Conservation (phyloP, 768 basidiomycete genomes). For the Mycena galopus region DNA sequence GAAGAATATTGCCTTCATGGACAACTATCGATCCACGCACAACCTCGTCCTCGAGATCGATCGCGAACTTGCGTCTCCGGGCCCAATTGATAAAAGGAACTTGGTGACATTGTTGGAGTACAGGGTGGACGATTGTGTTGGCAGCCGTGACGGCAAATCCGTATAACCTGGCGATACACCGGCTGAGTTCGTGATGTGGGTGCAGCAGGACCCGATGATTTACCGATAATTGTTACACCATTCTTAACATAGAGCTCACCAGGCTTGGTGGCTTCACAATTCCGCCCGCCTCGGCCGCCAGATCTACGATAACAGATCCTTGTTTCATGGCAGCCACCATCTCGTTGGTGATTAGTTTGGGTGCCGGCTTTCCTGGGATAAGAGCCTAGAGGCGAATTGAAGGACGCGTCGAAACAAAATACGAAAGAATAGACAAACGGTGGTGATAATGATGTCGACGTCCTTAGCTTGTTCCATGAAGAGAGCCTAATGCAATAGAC, state of each 20-base stretch:
- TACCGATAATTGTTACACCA: slow-evolving; percentile 89
- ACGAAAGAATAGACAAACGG: slow-evolving; percentile 57
- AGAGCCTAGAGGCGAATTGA: slow-evolving; percentile 64
- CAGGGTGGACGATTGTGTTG: slow-evolving; percentile 89
- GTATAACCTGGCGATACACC: slow-evolving; percentile 71
- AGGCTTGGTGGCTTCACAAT: slow-evolving; percentile 85
- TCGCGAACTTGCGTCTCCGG: slow-evolving; percentile 66
- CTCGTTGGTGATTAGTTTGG: slow-evolving; percentile 85
- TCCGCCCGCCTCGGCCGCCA: slow-evolving; percentile 94
- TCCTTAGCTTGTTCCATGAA: slow-evolving; percentile 92
- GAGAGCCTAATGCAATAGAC: slow-evolving; percentile 57
- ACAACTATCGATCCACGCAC: slow-evolving; percentile 84
- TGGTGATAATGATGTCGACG: slow-evolving; percentile 91
- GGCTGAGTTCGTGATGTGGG: neutral
- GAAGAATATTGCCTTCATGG: slow-evolving; percentile 75
- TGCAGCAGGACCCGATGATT: neutral
- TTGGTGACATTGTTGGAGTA: slow-evolving; percentile 95
- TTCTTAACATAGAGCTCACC: slow-evolving; percentile 77
- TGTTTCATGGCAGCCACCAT: slow-evolving; percentile 95
- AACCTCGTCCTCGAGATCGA: slow-evolving; percentile 88
- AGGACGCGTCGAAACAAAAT: neutral
- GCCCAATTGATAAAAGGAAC: slow-evolving; percentile 84
- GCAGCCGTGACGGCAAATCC: slow-evolving; percentile 88
- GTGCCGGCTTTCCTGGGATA: slow-evolving; percentile 89
- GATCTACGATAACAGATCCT: slow-evolving; percentile 89